These are phyloP conservation scores for Cryptosporidium meleagridis DNA, from an alignment of 169 alveolate species.

Conservation along the genomic window DNA sequence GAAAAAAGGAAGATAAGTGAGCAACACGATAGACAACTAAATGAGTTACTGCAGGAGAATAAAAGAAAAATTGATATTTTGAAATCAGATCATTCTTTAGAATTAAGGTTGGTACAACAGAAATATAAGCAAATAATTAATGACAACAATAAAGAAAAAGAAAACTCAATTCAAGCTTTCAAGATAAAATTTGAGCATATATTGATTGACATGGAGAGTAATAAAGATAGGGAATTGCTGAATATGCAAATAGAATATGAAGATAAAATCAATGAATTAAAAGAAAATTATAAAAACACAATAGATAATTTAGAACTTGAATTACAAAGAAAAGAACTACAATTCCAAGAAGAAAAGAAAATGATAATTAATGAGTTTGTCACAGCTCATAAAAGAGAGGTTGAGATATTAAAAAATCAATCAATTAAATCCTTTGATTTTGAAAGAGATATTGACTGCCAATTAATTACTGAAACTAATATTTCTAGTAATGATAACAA, in stretches of 20 bases:
- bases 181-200: constrained; percentile 65
- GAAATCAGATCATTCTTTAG: constrained; percentile 65
- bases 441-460: neutral
- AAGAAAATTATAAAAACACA: constrained; percentile 47
- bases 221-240: constrained; percentile 60
- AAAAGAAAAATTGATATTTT: constrained; percentile 61
- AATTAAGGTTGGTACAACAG: constrained; percentile 68
- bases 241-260: constrained; percentile 64
- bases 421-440: neutral
- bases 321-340: constrained; percentile 52
- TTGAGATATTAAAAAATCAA: constrained; percentile 23
- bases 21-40: constrained; percentile 60
- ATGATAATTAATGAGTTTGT: constrained; percentile 56
- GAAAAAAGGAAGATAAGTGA: constrained; percentile 61
- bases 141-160: constrained; percentile 66
- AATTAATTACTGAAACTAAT: neutral
- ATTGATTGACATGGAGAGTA: constrained; percentile 68
- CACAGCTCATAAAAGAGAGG: constrained; percentile 48
- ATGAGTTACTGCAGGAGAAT: constrained; percentile 50
- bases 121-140: constrained; percentile 63
- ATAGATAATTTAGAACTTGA: constrained; percentile 52
- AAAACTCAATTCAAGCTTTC: constrained; percentile 56
- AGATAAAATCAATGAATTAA: constrained; percentile 50
- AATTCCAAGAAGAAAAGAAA: constrained; percentile 57
- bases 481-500: neutral